Base-by-base conservation (phyloP, 1,284 basidiomycete genomes). In the Peniophora sp. region DNA sequence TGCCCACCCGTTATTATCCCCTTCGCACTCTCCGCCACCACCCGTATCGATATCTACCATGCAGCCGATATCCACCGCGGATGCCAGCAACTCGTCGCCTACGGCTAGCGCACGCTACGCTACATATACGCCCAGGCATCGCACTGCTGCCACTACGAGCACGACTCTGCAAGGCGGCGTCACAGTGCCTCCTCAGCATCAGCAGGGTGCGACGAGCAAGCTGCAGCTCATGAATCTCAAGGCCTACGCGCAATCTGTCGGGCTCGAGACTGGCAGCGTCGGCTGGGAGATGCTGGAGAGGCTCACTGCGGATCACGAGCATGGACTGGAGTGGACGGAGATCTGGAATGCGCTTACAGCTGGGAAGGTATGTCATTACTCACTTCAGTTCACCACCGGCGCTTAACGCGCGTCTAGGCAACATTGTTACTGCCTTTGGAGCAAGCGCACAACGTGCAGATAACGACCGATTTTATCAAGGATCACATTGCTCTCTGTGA, bases 251-350 rank as follows among this genome's bases (percentile, higher is more conserved):
- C 91, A 94, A 65, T 71, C 71, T 52, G 75, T 89, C 17, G 89
- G 89, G 0, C 67, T 92, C 45, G 85, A 83, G 52, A 75, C 77
- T 22, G 77, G 74, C 19, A 85, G 80, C 52, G 68, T 89, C 44
- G 92, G 92, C 1, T 92, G 89, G 89, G 80, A 80, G 17, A 89
- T 95, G 47, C 70, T 94, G 45, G 91, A 95, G 66, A 81, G 79
- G 55, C 71, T 95, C 20, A 78, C 86, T 3, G 73, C 73, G 19
- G 84, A 87, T 55, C 78, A 75, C 2, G 82, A 86, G 54, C 69
- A 72, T 47, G 68, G 66, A 14, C 61, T 70, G 9, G 88, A 90
- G 47, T 93, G 92, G 91, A 71, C 75, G 32, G 86, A 90, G 22
- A 71, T 91, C 14, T 87, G 89, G 80, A 73, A 66, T 55, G 72